Evolutionary conservation across 2,329 filamentous ascomycete genomes (phyloP), one percentile per base, ranked within the genome.

Genomic region (Juglanconis sp.): DNA sequence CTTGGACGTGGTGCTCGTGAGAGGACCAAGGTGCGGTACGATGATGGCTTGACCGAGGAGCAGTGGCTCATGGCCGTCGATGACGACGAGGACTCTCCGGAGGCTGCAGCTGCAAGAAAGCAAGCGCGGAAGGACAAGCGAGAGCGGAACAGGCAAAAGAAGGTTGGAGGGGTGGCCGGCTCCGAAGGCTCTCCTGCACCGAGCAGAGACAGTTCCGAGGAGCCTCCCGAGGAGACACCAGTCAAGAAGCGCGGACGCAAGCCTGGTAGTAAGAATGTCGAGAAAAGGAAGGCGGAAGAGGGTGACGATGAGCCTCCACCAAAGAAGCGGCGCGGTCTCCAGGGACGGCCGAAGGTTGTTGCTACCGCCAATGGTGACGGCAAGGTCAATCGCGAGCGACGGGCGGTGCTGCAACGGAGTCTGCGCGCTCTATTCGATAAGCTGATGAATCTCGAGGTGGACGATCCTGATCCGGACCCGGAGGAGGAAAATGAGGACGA

Each of bases 1-100:
- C 78, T 87, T 36, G 95, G 95, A 62, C 93, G 95, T 74, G 95
- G 95, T 68, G 94, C 94, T 65, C 90, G 95, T 78, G 95, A 99
- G 77, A 88, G 96, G 63, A 97, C 92, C 66, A 88, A 92, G 70
- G 93, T 97, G 69, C 90, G 90, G 74, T 99, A 99, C 68, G 95
- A 99, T 69, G 95, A 99, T 70, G 95, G 96, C 56, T 86, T 99
- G 35, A 98, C 95, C 0, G 96, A 99, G 77, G 95, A 99, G 78
- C 96, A 99, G 75, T 99, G 95, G 95, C 84, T 98, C 55, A 94
- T 96, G 80, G 95, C 95, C 57, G 94, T 99, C 36, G 95, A 99
- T 72, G 94, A 96, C 63, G 93, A 97, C 54, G 95, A 99, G 1
- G 95, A 99, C 71, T 88, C 87, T 0, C 92, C 96, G 35, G 95